Conservation (phyloP, 2,329 filamentous ascomycete species). For the Alternaria metachromatica region DNA sequence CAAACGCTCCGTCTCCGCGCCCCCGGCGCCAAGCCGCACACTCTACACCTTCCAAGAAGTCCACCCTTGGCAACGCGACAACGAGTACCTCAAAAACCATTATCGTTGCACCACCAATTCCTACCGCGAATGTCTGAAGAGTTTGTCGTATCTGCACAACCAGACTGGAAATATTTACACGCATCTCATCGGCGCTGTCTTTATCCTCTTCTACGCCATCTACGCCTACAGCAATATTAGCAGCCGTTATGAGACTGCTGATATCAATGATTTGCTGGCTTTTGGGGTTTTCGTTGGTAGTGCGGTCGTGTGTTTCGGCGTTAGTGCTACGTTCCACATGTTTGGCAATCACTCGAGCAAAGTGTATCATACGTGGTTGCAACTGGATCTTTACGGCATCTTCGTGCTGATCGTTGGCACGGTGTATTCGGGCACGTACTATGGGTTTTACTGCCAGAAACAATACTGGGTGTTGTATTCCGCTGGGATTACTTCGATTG, state of each 20-base stretch:
- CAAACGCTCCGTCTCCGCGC: background rate
- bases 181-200: slow-evolving; percentile 2
- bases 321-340: slow-evolving; percentile 10
- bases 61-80: slow-evolving; percentile 12
- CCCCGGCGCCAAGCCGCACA: slow-evolving; percentile 18
- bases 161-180: slow-evolving; percentile 9
- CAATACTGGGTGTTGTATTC: slow-evolving; percentile 10
- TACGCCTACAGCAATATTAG: background rate
- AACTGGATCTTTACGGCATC: slow-evolving; percentile 7
- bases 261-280: slow-evolving; percentile 1
- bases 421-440: slow-evolving; percentile 12
- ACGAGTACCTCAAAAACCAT: slow-evolving; percentile 4
- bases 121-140: slow-evolving; percentile 6
- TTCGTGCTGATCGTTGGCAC: slow-evolving; percentile 9
- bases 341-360: slow-evolving; percentile 6
- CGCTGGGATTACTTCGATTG: background rate
- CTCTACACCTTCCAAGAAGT: slow-evolving; percentile 11
- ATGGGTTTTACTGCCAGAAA: slow-evolving; percentile 8
- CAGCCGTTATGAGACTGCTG: background rate
- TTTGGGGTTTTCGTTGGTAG: slow-evolving; percentile 5
- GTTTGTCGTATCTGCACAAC: slow-evolving; percentile 8
- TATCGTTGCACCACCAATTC: slow-evolving; percentile 3
- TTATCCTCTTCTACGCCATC: background rate
- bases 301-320: slow-evolving; percentile 5
- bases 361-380: slow-evolving; percentile 8